Base-by-base conservation (phyloP, 352 stramenopile genomes). In the Phytophthora cajani region DNA sequence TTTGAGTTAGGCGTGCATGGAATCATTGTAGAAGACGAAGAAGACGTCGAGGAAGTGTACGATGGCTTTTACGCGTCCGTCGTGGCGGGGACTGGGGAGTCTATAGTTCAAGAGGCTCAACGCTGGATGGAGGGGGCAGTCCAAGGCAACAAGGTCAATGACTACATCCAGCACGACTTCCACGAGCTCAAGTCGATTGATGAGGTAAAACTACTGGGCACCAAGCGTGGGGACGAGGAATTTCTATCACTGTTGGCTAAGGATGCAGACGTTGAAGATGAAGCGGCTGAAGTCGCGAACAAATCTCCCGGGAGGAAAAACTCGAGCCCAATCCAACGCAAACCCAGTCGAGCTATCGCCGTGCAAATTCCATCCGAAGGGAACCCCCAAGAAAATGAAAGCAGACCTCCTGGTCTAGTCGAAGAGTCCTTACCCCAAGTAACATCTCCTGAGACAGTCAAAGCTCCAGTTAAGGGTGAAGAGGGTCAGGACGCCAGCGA, bases 121-220 rank as follows among this genome's bases (percentile, higher is more conserved):
- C 72, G 72, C 27, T 95, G 84, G 84, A 81, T 95, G n/a, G 64
- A 80, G n/a, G 59, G 69, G 3, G 87, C 82, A 3, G 36, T 88
- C 3, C 65, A 74, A 11, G 70, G 54, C 4, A 81, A 88, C 17
- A 73, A 63, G 4, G 62, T 82, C 19, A 71, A 71, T 12, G 49
- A 70, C 12, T 93, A 89, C 63, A 72, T 93, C 44, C 86, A 94
- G 62, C 70, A 85, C 21, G 87, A 92, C 17, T 91, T 88, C 38
- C 72, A 89, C 50, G 79, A 87, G 53, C 69, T 92, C 23, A 81
- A 88, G 51, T 64, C 72, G 3, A 72, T 94, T 23, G 68, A 87
- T 17, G 78, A 91, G 3, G 84, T 90, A 11, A 64, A 77, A 16
- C 42, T 79, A 19, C 58, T 92, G 1, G 85, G 82, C 0, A 74